phyloP scores from a whole-genome alignment of 805 yeast genomes.

The Nakazawaea populi region DNA sequence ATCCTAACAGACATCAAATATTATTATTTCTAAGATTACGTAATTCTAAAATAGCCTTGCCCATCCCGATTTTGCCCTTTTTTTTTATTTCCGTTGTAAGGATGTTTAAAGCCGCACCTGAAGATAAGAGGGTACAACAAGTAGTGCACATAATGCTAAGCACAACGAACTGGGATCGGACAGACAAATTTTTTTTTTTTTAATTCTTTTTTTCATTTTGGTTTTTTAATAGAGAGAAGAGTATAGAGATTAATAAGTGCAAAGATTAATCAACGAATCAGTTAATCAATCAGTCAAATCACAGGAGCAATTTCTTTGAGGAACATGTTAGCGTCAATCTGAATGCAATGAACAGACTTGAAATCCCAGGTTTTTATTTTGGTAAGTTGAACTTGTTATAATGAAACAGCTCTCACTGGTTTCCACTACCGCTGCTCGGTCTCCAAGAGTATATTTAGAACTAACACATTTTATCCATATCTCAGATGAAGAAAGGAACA shows the following conservation, averaged over 20 bases:
- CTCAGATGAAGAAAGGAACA: neutral
- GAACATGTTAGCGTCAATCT: too few relatives aligned
- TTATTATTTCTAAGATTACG: neutral
- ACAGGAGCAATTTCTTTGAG: too few relatives aligned
- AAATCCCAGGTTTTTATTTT: neutral
- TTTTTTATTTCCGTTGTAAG: neutral
- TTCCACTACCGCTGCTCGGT: too few relatives aligned
- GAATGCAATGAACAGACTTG: neutral
- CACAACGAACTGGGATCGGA: too few relatives aligned
- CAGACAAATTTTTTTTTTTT: too few relatives aligned
- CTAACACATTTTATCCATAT: neutral
- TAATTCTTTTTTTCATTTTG: neutral
- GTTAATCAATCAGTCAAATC: too few relatives aligned
- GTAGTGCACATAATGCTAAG: neutral
- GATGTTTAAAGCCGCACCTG: neutral
- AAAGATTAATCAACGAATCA: too few relatives aligned
- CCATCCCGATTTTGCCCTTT: neutral
- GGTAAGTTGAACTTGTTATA: neutral
- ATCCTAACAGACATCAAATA: too few relatives aligned
- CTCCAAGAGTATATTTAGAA: too few relatives aligned
- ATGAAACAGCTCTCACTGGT: neutral
- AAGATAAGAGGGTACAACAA: neutral
- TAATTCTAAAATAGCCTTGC: neutral
- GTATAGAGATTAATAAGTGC: neutral
- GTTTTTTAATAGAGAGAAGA: neutral